Base-by-base conservation (phyloP, 1,139 yeast species). In the Hanseniaspora sp. region DNA sequence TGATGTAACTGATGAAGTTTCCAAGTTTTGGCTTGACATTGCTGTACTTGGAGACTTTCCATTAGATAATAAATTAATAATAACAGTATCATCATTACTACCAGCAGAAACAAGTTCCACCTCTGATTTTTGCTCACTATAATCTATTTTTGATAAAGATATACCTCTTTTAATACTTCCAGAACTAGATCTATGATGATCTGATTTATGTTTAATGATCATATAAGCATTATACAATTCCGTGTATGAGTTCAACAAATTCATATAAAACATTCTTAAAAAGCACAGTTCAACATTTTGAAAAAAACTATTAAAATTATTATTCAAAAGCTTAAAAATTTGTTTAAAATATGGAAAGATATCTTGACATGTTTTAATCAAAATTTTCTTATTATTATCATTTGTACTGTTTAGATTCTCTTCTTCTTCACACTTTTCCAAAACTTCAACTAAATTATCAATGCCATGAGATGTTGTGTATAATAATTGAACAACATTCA, bases 191-290 rank as follows among this genome's bases (percentile, higher is more conserved):
- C 7, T 23, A 17, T 30, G 29, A 6, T 29, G 11, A 12, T 33
- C 33, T 9, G 39, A 17, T 23, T 59, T 65, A 5, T 82, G 79
- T 0, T 73, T 68, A 33, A 83, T 63, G 0, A 79, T 69, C 58
- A 73, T 73, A 74, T 85, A 84, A 0, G 95, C 84, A 64, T 86
- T 85, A 59, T 76, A 75, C 48, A 88, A 69, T 66, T 90, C 97
- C 56, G 80, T 77, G 58, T 86, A 78, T 1, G 94, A 77, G 15
- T 94, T 87, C 64, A 77, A 79, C 12, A 86, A 65, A 3, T 87
- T 77, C 64, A 87, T 74, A 58, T 85, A 80, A 45, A 86, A 74
- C 75, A 86, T 76, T 59, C 96, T 73, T 7, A 86, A 74, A 61
- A 82, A 83, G 59, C 86, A 78, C 30, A 82, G 74, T 64, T 85